These are phyloP conservation scores for Salix suchowensis DNA, from an alignment of 345 rosid species.

Conservation along the genomic window DNA sequence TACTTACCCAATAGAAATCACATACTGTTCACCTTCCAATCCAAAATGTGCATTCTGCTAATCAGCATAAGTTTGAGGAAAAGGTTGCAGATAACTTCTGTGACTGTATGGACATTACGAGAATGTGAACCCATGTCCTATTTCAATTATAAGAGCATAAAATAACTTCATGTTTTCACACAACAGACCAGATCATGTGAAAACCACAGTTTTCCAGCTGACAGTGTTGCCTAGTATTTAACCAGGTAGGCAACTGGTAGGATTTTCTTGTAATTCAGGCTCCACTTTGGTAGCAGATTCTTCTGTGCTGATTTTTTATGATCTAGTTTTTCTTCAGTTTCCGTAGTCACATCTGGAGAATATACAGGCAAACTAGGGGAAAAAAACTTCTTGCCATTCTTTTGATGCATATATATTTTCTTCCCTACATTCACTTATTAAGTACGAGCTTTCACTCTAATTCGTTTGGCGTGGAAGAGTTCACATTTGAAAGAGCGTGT, in stretches of 20 bases:
- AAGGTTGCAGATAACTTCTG: slow-evolving; percentile 80
- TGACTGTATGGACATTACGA: slow-evolving; percentile 42
- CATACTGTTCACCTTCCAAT: slow-evolving; percentile 79
- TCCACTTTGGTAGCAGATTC: slow-evolving; percentile 17
- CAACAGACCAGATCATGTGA: slow-evolving; percentile 62
- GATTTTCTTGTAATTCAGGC: slow-evolving; percentile 9
- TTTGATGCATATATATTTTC: background rate
- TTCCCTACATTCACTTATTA: background rate
- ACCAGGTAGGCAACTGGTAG: slow-evolving; percentile 37
- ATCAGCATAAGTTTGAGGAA: slow-evolving; percentile 92
- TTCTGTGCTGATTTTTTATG: slow-evolving; percentile 9
- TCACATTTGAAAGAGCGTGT: slow-evolving; percentile 26
- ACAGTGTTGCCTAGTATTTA: slow-evolving; percentile 55
- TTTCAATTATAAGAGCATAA: slow-evolving; percentile 3
- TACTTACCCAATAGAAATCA: slow-evolving; percentile 75
- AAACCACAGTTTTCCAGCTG: slow-evolving; percentile 74
- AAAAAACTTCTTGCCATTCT: slow-evolving; percentile 26
- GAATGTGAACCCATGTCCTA: slow-evolving; percentile 17
- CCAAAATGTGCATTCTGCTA: slow-evolving; percentile 72
- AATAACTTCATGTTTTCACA: background rate
- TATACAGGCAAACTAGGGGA: slow-evolving; percentile 15
- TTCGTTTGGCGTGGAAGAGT: slow-evolving; percentile 26
- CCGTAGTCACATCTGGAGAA: slow-evolving; percentile 20
- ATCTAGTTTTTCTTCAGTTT: slow-evolving; percentile 35
- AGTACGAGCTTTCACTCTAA: background rate